Evolutionary conservation across 2,329 filamentous ascomycete genomes (phyloP).

Genomic region (Penicillium sp.): DNA sequence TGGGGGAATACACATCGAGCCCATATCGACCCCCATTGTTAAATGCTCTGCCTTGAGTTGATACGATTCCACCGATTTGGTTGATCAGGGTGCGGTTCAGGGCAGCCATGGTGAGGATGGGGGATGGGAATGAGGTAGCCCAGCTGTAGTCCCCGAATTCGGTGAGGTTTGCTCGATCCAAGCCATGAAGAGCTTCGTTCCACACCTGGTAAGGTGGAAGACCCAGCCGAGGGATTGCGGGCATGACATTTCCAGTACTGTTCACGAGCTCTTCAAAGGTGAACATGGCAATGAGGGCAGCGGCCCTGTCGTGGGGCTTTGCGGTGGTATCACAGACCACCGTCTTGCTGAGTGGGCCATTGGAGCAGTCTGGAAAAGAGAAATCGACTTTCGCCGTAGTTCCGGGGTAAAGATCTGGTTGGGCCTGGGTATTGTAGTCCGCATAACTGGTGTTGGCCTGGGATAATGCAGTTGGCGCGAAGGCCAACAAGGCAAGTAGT

Average conservation of each 20-base stretch:
- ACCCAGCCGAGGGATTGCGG: slow-evolving; percentile 55
- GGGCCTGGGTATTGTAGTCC: slow-evolving; percentile 25
- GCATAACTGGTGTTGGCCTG: slow-evolving; percentile 28
- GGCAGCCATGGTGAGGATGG: slow-evolving; percentile 60
- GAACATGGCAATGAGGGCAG: slow-evolving; percentile 51
- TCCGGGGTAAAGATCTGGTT: slow-evolving; percentile 23
- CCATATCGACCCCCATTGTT: slow-evolving; percentile 54
- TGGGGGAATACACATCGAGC: slow-evolving; percentile 51
- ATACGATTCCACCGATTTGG: slow-evolving; percentile 52
- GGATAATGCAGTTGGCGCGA: slow-evolving; percentile 20
- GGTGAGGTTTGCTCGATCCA: slow-evolving; percentile 59
- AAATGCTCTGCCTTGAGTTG: slow-evolving; percentile 63
- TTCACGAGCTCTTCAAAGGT: slow-evolving; percentile 56
- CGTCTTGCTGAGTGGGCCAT: slow-evolving; percentile 50
- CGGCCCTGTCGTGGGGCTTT: slow-evolving; percentile 40
- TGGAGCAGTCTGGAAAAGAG: slow-evolving; percentile 51
- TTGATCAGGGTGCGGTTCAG: slow-evolving; percentile 63
- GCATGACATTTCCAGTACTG: slow-evolving; percentile 47
- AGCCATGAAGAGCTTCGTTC: slow-evolving; percentile 59
- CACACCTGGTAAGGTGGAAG: slow-evolving; percentile 60
- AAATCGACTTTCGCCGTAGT: slow-evolving; percentile 19
- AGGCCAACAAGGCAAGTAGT: slow-evolving; percentile 18
- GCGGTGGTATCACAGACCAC: slow-evolving; percentile 51
- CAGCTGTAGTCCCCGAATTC: slow-evolving; percentile 53
- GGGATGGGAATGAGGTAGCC: slow-evolving; percentile 64